Base-by-base conservation (phyloP, 1,284 basidiomycete genomes). In the Leccinum pallidistipes region DNA sequence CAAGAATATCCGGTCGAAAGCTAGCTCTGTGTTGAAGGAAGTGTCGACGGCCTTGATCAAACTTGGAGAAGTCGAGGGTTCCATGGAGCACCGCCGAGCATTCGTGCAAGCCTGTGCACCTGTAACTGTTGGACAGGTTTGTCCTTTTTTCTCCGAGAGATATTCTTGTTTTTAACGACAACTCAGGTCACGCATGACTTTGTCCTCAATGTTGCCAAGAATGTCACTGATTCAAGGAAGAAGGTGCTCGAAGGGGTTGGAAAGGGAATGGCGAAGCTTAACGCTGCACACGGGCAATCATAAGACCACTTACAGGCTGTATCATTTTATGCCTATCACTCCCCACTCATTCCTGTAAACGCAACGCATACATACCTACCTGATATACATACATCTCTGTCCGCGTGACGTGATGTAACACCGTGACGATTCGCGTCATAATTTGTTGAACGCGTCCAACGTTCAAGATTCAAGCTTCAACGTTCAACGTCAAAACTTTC, bases 201-300 rank as follows among this genome's bases (percentile, higher is more conserved):
- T 65, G 78, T 87, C 40, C 71, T 84, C 55, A 79, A 79, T 40
- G 72, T 88, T 32, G 84, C 83, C 12, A 91, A 88, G 78, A 87
- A 80, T 67, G 73, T 88, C 38, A 82, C 80, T 1, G 90, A 92
- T 47, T 77, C 90, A 2, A 84, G 86, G 45, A 89, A 84, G 71
- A 89, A 85, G 72, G 81, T 87, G 7, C 72, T 85, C n/a, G 89
- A 90, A 60, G 90, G 89, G 36, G 76, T 87, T 51, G 86, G 83
- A 24, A 91, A 88, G 70, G 90, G 90, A 29, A 79, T 90, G 59
- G 69, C 72, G 32, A 84, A 84, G 55, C 70, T 90, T 47, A 80
- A 79, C 68, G 77, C 81, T 43, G 77, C 76, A 18, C 81, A 87
- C 62, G 73, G 68, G 40, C 66, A 77, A 62, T 43, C 63, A 62